These are phyloP conservation scores for Anthracocystis setariae DNA, from an alignment of 1,284 basidiomycete genomes.

Conservation along the genomic window DNA sequence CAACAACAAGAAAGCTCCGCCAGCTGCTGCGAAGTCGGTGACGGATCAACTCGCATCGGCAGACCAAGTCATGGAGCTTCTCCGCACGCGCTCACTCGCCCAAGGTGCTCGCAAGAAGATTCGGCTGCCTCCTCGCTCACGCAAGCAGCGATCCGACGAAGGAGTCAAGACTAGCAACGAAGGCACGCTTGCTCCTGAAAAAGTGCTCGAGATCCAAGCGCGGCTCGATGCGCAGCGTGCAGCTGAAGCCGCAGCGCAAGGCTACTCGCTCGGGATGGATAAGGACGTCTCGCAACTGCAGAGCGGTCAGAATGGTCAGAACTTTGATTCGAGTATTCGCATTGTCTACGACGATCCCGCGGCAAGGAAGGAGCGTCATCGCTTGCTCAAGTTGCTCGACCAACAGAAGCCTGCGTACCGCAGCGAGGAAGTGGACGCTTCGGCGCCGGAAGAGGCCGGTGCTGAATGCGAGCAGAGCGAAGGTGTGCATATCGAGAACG, in stretches of 20 bases:
- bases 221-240: slow-evolving; percentile 40
- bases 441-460: background rate
- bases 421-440: background rate
- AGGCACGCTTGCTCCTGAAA: slow-evolving; percentile 27
- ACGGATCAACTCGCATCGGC: slow-evolving; percentile 22
- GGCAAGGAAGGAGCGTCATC: slow-evolving; percentile 36
- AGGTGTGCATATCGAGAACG: slow-evolving; percentile 1
- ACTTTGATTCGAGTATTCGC: slow-evolving; percentile 36
- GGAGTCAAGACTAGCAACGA: slow-evolving; percentile 1
- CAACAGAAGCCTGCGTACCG: slow-evolving; percentile 12
- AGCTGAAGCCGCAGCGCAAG: slow-evolving; percentile 43
- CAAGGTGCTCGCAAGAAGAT: slow-evolving; percentile 24
- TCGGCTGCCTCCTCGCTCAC: slow-evolving; percentile 28
- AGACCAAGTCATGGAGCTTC: slow-evolving; percentile 39
- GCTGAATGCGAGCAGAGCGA: slow-evolving; percentile 3
- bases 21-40: background rate
- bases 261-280: slow-evolving; percentile 43
- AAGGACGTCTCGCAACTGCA: slow-evolving; percentile 16
- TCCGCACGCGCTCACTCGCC: slow-evolving; percentile 31
- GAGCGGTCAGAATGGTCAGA: slow-evolving; percentile 11
- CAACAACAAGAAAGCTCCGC: background rate
- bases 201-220: slow-evolving; percentile 44
- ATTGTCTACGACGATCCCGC: slow-evolving; percentile 58
- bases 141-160: slow-evolving; percentile 37
- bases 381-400: slow-evolving; percentile 48